Percentiles rank a stretch among this genome's conserved stretches.
Conservation (phyloP, 2,329 filamentous ascomycete genomes). For the Stemphylium vesicarium region DNA sequence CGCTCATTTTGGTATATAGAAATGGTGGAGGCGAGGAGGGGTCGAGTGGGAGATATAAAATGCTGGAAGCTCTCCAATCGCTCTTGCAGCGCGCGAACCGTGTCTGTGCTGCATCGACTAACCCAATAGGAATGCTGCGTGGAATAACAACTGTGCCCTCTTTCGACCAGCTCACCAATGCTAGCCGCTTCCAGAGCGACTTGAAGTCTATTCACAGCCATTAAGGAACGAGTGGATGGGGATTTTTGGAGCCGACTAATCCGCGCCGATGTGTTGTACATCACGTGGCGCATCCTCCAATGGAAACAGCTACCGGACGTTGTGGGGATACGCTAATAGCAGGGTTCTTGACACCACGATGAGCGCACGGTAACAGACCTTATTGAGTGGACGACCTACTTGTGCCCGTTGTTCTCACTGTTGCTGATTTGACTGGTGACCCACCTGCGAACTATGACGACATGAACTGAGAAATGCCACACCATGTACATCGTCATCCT, state of each 20-base stretch:
- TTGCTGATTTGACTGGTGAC: not conserved
- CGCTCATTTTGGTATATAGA: conserved; percentile 44
- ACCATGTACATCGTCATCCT: no score
- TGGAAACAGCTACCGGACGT: conserved; percentile 5
- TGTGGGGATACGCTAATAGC: conserved; percentile 7
- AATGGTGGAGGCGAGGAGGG: conserved; percentile 34
- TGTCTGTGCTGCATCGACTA: conserved; percentile 23
- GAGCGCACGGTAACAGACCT: conserved; percentile 5
- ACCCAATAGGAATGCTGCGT: conserved; percentile 27
- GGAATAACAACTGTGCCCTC: conserved; percentile 15
- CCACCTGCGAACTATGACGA: not conserved
- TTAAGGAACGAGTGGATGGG: conserved; percentile 22
- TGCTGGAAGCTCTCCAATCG: conserved; percentile 31
- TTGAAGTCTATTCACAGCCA: conserved; percentile 12
- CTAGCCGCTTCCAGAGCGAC: conserved; percentile 23
- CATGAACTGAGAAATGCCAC: not conserved
- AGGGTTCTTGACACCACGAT: conserved; percentile 11
- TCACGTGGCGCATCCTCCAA: conserved; percentile 16
- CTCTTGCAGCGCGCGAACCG: conserved; percentile 30
- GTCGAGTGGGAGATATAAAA: conserved; percentile 41
- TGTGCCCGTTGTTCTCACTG: conserved; percentile 1
- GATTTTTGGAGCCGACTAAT: conserved; percentile 14
- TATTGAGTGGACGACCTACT: conserved; percentile 1
- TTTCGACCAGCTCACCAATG: conserved; percentile 25
- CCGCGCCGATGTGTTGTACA: conserved; percentile 25